These are phyloP conservation scores for Alternaria longipes DNA, from an alignment of 2,329 filamentous ascomycete genomes.

Conservation along the genomic window DNA sequence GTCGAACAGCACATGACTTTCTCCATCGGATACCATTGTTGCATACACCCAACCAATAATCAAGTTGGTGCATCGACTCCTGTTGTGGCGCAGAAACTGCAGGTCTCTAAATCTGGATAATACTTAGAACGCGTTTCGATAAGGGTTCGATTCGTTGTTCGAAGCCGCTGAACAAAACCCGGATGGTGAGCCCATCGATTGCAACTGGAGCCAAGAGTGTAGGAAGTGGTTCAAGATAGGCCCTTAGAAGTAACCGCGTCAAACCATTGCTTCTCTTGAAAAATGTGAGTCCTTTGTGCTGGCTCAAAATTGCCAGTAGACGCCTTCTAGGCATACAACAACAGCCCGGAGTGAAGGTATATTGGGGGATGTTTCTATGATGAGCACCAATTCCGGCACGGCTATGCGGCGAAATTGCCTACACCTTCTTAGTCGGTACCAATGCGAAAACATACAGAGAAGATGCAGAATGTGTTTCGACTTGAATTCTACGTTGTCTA, in stretches of 20 bases:
- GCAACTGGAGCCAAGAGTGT: not conserved
- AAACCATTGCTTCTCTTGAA: not conserved
- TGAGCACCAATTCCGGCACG: not conserved
- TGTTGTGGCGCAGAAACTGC: not conserved
- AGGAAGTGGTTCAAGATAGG: not conserved
- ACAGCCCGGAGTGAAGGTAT: not conserved
- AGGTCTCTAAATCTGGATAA: not conserved
- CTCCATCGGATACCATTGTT: not conserved
- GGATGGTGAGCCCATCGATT: not conserved
- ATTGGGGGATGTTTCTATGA: not conserved
- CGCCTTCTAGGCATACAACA: not conserved
- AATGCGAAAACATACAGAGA: not conserved
- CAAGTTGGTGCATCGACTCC: not conserved
- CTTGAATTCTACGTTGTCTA: not conserved
- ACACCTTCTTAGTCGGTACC: not conserved
- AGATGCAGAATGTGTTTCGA: not conserved
- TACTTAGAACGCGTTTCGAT: not conserved
- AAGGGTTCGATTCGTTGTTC: not conserved
- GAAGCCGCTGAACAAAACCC: not conserved
- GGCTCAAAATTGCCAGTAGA: not conserved
- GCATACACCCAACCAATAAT: not conserved
- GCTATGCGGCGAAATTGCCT: not conserved
- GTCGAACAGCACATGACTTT: not conserved
- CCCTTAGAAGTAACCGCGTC: not conserved
- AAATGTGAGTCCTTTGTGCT: not conserved